These are phyloP conservation scores for Lepidium africanum DNA, from an alignment of 345 rosid genomes.

Conservation along the genomic window DNA sequence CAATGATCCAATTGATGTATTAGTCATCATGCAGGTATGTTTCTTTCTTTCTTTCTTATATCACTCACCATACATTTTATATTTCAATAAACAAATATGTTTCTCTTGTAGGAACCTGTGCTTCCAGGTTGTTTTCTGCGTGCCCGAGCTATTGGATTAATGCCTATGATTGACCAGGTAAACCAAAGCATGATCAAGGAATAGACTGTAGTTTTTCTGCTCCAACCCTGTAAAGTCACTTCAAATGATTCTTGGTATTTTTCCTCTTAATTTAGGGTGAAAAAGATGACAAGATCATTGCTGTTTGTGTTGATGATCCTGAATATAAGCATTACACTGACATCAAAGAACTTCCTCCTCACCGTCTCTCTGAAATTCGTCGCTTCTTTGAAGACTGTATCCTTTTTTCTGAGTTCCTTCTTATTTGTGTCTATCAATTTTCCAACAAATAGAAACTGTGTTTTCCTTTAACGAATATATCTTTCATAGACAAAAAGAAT, in stretches of 20 bases:
- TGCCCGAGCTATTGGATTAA: constrained; percentile 91
- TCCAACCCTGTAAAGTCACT: neutral
- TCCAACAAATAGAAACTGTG: neutral
- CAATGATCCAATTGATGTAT: constrained; percentile 89
- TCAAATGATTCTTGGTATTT: neutral
- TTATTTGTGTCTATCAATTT: neutral
- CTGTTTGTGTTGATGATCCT: constrained; percentile 97
- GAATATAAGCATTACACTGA: constrained; percentile 85
- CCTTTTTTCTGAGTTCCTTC: constrained; percentile 11
- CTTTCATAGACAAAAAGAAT: constrained; percentile 73
- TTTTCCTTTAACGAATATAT: constrained; percentile 14
- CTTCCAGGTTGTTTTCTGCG: constrained; percentile 94
- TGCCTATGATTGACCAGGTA: constrained; percentile 99
- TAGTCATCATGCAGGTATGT: constrained; percentile 90
- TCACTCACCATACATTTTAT: neutral
- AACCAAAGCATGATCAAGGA: neutral
- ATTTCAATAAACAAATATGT: neutral
- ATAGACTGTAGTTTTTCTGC: neutral
- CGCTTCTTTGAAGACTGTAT: constrained; percentile 98
- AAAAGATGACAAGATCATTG: constrained; percentile 93
- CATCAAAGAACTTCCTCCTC: constrained; percentile 90
- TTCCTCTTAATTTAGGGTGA: constrained; percentile 48
- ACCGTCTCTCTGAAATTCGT: constrained; percentile 90
- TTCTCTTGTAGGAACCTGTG: constrained; percentile 66
- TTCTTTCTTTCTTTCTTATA: neutral